Conservation (phyloP, 768 basidiomycete genomes). For the Mycena rosella region DNA sequence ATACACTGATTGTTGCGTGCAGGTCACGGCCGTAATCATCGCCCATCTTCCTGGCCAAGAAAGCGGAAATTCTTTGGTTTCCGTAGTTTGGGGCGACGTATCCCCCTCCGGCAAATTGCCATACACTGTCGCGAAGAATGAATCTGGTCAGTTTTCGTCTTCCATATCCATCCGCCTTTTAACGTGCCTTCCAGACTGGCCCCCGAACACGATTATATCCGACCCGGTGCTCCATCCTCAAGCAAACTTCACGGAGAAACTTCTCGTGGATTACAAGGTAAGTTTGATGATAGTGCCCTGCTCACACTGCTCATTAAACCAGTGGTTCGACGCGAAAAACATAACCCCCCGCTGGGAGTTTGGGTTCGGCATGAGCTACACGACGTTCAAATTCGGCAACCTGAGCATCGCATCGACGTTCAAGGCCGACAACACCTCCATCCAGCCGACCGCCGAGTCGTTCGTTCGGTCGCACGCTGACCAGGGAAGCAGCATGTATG, state of each 20-base stretch:
- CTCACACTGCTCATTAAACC: too few relatives aligned
- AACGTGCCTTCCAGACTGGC: constrained; percentile 10
- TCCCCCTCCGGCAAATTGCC: constrained; percentile 80
- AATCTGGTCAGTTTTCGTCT: constrained; percentile 28
- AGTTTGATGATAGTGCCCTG: too few relatives aligned
- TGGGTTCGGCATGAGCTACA: constrained; percentile 91
- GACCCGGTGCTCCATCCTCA: constrained; percentile 17
- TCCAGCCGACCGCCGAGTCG: too few relatives aligned
- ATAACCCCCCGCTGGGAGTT: constrained; percentile 90
- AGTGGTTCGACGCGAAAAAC: constrained; percentile 69
- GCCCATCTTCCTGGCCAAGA: constrained; percentile 66
- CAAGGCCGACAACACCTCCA: too few relatives aligned
- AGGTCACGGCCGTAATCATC: constrained; percentile 27
- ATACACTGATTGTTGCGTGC: neutral
- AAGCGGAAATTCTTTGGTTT: constrained; percentile 76
- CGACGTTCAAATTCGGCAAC: constrained; percentile 78
- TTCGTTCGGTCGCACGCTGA: too few relatives aligned
- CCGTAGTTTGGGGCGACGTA: constrained; percentile 77
- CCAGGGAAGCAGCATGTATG: too few relatives aligned
- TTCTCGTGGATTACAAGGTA: constrained; percentile 26
- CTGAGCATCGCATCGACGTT: constrained; percentile 67
- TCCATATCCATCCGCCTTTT: neutral
- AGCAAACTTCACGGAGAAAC: constrained; percentile 25
- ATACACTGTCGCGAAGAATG: constrained; percentile 78
- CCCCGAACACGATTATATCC: constrained; percentile 14